Evolutionary conservation across 768 basidiomycete genomes (phyloP), one percentile per base, ranked within the genome.

Genomic region (Hygrophoropsis aurantiaca): DNA sequence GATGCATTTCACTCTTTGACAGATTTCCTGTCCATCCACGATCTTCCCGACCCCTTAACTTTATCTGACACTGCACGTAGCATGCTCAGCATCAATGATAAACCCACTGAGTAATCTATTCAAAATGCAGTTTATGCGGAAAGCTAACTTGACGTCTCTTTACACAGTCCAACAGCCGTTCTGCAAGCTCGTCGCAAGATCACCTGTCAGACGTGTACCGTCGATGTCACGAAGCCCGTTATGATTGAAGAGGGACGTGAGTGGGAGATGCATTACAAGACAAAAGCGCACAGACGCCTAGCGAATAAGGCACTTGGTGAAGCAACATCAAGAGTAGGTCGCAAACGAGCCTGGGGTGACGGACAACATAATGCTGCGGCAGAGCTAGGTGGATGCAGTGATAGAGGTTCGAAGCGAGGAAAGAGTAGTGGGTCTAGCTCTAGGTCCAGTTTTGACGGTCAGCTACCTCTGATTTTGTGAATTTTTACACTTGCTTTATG

Each of bases 141-240:
- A n/a, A n/a, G n/a, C n/a, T n/a, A 41, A 21, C 15, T 20, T 9
- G 18, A 19, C 51, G n/a, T n/a, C n/a, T n/a, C n/a, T 43, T 18
- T 46, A n/a, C n/a, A n/a, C n/a, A 92, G 89, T 52, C 87, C 88
- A 2, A 64, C 66, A 1, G 73, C 74, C 3, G 67, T 80, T 15
- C 65, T 90, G 4, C 60, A 68, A 37, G 79, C 80, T 1, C 77
- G 81, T 41, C 78, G 71, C 46, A 84, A 82, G 53, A 59, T 75
- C 5, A 66, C 80, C 4, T 93, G 90, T 60, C 57, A 73, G 2
- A 61, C 74, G 9, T 93, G 90, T 56, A 90, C 89, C 8, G 46
- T 59, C 3, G 69, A 87, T 45, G 56, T 71, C 2, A 64, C 73
- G 18, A 71, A 74, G 20, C 90, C 90, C 0, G 64, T 80, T 11